Percentiles rank a stretch among this genome's conserved stretches.
phyloP scores from a whole-genome alignment of 2,329 filamentous ascomycete genomes.

The Cladosporium halotolerans region DNA sequence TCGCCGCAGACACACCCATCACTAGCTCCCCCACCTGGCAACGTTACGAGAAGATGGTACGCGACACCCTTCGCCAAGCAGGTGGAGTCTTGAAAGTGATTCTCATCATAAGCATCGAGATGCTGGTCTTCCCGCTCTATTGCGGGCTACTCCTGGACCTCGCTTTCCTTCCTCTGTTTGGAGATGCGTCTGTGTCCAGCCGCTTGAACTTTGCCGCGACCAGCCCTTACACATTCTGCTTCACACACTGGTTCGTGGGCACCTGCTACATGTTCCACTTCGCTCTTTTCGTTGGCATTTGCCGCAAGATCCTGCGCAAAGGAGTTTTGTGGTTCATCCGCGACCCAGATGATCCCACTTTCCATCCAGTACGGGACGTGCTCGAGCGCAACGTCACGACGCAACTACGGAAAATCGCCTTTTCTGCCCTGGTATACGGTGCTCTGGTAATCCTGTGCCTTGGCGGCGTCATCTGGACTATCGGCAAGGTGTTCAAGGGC shows the following conservation, averaged over 20 bases:
- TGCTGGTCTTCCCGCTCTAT: constrained; percentile 94
- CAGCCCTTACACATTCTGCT: constrained; percentile 82
- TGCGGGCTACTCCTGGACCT: constrained; percentile 86
- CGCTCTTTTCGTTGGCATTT: constrained; percentile 97
- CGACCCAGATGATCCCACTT: constrained; percentile 95
- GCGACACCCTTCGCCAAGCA: constrained; percentile 82
- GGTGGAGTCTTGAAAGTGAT: constrained; percentile 98
- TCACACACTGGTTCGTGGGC: constrained; percentile 97
- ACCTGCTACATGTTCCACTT: constrained; percentile 99
- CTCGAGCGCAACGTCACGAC: constrained; percentile 87
- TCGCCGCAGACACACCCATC: constrained; percentile 66
- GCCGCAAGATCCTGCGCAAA: constrained; percentile 90
- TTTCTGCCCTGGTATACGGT: constrained; percentile 93
- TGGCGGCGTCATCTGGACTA: constrained; percentile 91
- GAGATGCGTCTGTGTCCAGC: constrained; percentile 68
- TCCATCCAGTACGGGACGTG: constrained; percentile 94
- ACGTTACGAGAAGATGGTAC: constrained; percentile 64
- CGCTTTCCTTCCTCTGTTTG: constrained; percentile 83
- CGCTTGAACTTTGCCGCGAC: constrained; percentile 70
- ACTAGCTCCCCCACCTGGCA: constrained; percentile 52
- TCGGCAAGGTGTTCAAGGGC: constrained; percentile 59
- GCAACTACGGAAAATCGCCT: constrained; percentile 90
- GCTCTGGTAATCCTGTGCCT: constrained; percentile 87
- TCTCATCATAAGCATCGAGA: constrained; percentile 96
- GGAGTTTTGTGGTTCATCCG: constrained; percentile 97